Conservation (phyloP, 495 filamentous ascomycete species). For the Aspergillus panamensis region DNA sequence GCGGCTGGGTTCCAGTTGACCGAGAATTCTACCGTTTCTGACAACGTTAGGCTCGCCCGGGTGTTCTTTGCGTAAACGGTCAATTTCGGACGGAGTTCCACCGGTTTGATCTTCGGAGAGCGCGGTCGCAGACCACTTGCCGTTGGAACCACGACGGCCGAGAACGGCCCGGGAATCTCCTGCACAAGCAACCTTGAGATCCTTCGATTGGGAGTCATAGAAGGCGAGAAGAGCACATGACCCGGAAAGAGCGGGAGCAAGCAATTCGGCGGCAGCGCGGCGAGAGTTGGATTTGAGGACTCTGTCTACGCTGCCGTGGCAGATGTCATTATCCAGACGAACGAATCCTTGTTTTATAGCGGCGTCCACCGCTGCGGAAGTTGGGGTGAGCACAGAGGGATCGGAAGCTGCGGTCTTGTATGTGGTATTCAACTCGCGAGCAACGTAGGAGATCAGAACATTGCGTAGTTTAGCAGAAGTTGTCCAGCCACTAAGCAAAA, state of each 20-base stretch:
- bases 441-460: conserved; percentile 85
- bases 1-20: conserved; percentile 84
- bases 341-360: conserved; percentile 94
- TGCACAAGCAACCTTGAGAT: conserved; percentile 86
- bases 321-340: conserved; percentile 86
- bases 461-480: conserved; percentile 96
- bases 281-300: conserved; percentile 86
- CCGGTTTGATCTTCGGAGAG: conserved; percentile 94
- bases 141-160: conserved; percentile 69
- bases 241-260: conserved; percentile 90
- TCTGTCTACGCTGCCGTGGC: conserved; percentile 81
- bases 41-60: conserved; percentile 84
- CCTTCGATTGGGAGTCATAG: conserved; percentile 81
- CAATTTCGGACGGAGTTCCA: conserved; percentile 74
- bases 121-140: conserved; percentile 89
- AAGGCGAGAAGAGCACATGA: conserved; percentile 96
- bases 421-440: conserved; percentile 87
- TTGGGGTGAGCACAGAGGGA: conserved; percentile 55
- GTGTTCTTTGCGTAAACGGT: conserved; percentile 76
- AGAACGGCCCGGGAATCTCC: conserved; percentile 93
- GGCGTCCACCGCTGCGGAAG: conserved; percentile 73
- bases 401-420: conserved; percentile 75
- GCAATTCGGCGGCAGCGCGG: conserved; percentile 77
- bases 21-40: conserved; percentile 82
- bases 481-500: conserved; percentile 75